Evolutionary conservation across 192 early-diverging fungal species (phyloP), one percentile per base, ranked within the genome.

Genomic region (Phycomyces blakesleeanus): DNA sequence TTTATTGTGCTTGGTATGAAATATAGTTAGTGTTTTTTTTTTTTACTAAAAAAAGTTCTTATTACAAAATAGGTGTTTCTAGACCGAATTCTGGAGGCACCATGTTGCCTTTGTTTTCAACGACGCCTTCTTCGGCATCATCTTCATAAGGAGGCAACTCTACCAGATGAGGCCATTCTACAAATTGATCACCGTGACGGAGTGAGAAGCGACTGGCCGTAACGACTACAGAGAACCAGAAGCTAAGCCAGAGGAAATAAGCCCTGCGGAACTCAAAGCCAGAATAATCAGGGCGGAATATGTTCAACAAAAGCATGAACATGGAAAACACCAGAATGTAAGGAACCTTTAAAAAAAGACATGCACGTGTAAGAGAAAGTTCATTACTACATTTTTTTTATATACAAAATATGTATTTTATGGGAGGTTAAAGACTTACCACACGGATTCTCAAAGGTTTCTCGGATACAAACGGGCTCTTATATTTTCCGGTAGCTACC

Each of bases 361-460:
- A 26, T 53, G 21, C n/a, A n/a, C n/a, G n/a, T n/a, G n/a, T n/a
- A 60, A 44, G 8, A 54, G 26, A 54, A 57, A 25, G 12, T 37
- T 18, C 7, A 20, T 12, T n/a, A n/a, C n/a, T n/a, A n/a, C n/a
- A n/a, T n/a, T n/a, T n/a, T n/a, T n/a, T n/a, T n/a, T n/a, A n/a
- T n/a, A n/a, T n/a, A n/a, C n/a, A n/a, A n/a, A n/a, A n/a, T n/a
- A n/a, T n/a, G n/a, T n/a, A n/a, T n/a, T n/a, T n/a, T n/a, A n/a
- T n/a, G n/a, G n/a, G n/a, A n/a, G n/a, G n/a, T n/a, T 9, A 18
- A 2, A n/a, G n/a, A 59, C 73, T 73, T 67, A 83, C 67, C 1
- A 81, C 78, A 59, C 80, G 83, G 50, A 81, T 74, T 64, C 87
- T 83, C 1, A 82, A 44, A 0, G 87, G 74, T 57, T 79, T 81